Base-by-base conservation (phyloP, 495 filamentous ascomycete genomes). In the Podospora pseudocomata region DNA sequence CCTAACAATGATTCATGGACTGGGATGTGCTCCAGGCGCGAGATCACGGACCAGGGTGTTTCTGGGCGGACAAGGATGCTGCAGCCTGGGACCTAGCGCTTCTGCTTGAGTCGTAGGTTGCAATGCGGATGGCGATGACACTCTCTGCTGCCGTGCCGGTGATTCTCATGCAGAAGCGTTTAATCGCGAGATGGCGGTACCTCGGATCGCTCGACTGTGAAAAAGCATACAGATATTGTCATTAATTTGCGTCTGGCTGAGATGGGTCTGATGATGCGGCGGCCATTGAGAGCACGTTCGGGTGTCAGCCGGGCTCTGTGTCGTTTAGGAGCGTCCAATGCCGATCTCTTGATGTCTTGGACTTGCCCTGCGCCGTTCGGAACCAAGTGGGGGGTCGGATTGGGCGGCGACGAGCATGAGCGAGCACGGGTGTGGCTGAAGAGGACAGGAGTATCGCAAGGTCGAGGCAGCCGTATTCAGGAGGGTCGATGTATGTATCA, bases 61-160 rank as follows among this genome's bases (percentile, higher is more conserved):
- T 49, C 39, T 49, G 39, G 27, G 23, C 59, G 28, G 20, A 67
- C 65, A 67, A 34, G 65, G 65, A 61, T 26, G 13, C 65, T 67
- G 56, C 61, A 62, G 34, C 65, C 54, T 62, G 65, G 65, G 57
- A 20, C 58, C 58, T 60, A 66, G 61, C 61, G 61, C 61, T 32
- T 49, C n/a, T 63, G 1, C 23, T 23, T 23, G 61, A 63, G 27
- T 63, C 61, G 32, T 28, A 7, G 55, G 55, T 58, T 58, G 55
- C 55, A 58, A 58, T 58, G 55, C 55, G 23, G 55, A 26, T 49
- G 39, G 9, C 39, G 13, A 49, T 49, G 39, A 13, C 39, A 49
- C 39, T 11, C 39, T 11, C 39, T 49, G 39, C 39, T 49, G 39
- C 9, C 39, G 2, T 19, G n/a, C 6, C 20, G 19, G 56, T 58